Percentiles rank a stretch among this genome's conserved stretches.
These are phyloP conservation scores for Scutellaria barbata DNA, from an alignment of 257 asterid genomes.

Conservation along the genomic window DNA sequence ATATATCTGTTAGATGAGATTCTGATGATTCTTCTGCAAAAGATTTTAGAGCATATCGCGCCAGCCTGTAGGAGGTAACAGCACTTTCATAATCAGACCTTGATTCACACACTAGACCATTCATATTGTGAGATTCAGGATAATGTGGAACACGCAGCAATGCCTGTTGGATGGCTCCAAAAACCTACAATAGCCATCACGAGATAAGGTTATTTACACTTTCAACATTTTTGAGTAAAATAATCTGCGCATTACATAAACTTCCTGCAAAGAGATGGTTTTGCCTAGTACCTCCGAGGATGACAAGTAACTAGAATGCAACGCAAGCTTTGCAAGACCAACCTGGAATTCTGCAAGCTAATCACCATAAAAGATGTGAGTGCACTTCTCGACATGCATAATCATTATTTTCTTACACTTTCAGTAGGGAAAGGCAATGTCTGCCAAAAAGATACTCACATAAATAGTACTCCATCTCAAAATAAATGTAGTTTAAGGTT, in stretches of 20 bases:
- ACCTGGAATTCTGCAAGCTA: slow-evolving; percentile 95
- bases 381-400: slow-evolving; percentile 27
- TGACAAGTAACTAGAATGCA: slow-evolving; percentile 60
- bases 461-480: neutral
- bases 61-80: slow-evolving; percentile 76
- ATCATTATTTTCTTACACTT: neutral
- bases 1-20: slow-evolving; percentile 55
- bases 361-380: slow-evolving; percentile 40
- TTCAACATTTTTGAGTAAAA: slow-evolving; percentile 29
- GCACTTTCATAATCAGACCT: slow-evolving; percentile 82
- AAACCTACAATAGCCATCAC: slow-evolving; percentile 60
- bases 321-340: slow-evolving; percentile 90
- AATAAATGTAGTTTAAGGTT: too few species aligned
- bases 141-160: slow-evolving; percentile 84
- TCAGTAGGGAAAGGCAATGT: slow-evolving; percentile 14
- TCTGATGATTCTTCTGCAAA: slow-evolving; percentile 52
- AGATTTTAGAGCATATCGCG: slow-evolving; percentile 61
- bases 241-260: slow-evolving; percentile 6
- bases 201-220: slow-evolving; percentile 17
- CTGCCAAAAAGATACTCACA: slow-evolving; percentile 24
- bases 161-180: slow-evolving; percentile 86
- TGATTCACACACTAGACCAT: slow-evolving; percentile 90
- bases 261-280: slow-evolving; percentile 26
- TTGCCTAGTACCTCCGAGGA: slow-evolving; percentile 76
- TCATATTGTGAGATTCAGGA: slow-evolving; percentile 92